phyloP scores from a whole-genome alignment of 2,329 filamentous ascomycete species.

The Botrytis sinoallii region DNA sequence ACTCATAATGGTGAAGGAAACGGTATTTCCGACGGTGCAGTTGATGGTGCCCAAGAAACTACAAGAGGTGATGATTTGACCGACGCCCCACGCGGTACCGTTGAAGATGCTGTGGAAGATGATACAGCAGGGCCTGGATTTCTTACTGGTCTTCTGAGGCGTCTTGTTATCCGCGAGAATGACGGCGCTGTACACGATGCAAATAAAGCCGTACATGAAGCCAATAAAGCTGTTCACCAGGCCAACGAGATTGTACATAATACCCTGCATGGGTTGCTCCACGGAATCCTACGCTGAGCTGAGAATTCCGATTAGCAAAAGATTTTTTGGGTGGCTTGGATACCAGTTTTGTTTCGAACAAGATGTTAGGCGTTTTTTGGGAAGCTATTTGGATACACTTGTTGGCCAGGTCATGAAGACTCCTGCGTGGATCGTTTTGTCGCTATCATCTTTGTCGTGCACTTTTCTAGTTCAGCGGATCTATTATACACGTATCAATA shows the following conservation, averaged over 20 bases:
- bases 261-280: not conserved
- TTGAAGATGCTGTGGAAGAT: too few relatives aligned
- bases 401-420: too few relatives aligned
- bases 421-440: not conserved
- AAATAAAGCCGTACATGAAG: not conserved
- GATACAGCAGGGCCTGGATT: too few relatives aligned
- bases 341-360: not conserved
- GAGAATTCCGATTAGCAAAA: not conserved
- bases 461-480: not conserved
- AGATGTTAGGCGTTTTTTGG: not conserved
- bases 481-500: not conserved
- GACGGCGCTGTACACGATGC: not conserved
- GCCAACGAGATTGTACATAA: not conserved
- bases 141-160: too few relatives aligned
- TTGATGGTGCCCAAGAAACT: not conserved
- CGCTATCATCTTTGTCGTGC: not conserved
- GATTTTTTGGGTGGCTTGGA: not conserved
- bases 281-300: not conserved
- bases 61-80: too few relatives aligned
- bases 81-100: too few relatives aligned
- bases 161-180: not conserved
- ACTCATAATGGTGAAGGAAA: not conserved
- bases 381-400: not conserved
- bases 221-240: not conserved
- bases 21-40: accelerated